These are phyloP conservation scores for Carex parvula DNA, from an alignment of 176 grass and related monocot genomes.

Conservation along the genomic window DNA sequence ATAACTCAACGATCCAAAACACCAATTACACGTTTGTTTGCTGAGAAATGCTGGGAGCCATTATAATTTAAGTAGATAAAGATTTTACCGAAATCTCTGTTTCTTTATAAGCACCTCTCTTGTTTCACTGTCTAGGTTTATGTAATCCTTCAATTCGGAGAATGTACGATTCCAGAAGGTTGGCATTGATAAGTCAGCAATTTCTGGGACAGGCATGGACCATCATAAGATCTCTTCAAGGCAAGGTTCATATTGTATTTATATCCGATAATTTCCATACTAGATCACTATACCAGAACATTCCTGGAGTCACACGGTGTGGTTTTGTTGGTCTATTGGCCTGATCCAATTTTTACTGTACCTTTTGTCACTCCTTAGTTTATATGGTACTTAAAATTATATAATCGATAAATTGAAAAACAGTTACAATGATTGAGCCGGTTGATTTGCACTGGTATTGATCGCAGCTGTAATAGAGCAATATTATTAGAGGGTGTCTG, in stretches of 20 bases:
- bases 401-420: constrained; percentile 13
- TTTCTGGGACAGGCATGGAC: constrained; percentile 41
- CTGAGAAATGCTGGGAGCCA: background rate
- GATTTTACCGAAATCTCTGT: background rate
- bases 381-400: background rate
- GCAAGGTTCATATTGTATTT: constrained; percentile 37
- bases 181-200: constrained; percentile 37
- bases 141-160: constrained; percentile 62
- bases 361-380: constrained; percentile 24
- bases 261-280: background rate
- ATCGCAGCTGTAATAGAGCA: background rate
- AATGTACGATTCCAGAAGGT: constrained; percentile 44
- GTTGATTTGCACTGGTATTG: background rate
- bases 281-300: background rate
- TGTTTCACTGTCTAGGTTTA: constrained; percentile 33
- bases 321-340: constrained; percentile 21
- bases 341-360: constrained; percentile 9
- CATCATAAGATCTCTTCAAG: constrained; percentile 46
- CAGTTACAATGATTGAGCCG: background rate
- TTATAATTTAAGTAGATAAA: constrained; percentile 2
- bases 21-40: background rate
- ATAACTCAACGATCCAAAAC: background rate
- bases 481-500: background rate
- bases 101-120: background rate
- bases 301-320: background rate